Evolutionary conservation across 352 stramenopile species (phyloP).

Genomic region (Globisporangium acanthophoron): DNA sequence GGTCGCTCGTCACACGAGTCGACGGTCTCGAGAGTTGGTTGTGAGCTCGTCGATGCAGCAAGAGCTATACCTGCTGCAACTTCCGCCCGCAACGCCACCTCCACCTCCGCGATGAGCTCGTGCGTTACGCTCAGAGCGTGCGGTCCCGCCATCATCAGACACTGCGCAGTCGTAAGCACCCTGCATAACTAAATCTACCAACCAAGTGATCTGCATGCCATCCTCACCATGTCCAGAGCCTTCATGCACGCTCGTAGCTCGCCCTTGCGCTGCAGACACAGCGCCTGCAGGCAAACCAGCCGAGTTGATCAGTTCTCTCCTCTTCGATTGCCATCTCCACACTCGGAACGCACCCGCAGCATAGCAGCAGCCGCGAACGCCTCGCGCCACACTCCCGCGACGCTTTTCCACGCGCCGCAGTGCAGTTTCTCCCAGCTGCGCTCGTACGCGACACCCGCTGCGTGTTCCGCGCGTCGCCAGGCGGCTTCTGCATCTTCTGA

Average conservation of each 20-base stretch:
- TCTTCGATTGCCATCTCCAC: background rate
- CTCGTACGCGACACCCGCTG: slow-evolving; percentile 37
- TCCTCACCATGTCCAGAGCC: slow-evolving; percentile 59
- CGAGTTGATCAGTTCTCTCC: background rate
- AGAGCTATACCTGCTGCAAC: background rate
- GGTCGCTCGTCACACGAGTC: slow-evolving; percentile 5
- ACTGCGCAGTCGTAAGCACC: slow-evolving; percentile 13
- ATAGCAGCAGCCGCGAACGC: slow-evolving; percentile 53
- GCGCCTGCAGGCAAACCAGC: slow-evolving; percentile 14
- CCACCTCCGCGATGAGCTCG: slow-evolving; percentile 34
- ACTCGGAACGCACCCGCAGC: slow-evolving; percentile 27
- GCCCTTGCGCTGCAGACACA: slow-evolving; percentile 22
- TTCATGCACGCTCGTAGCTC: slow-evolving; percentile 26
- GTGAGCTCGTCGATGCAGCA: background rate
- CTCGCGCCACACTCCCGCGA: slow-evolving; percentile 49
- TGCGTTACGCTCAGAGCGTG: slow-evolving; percentile 37
- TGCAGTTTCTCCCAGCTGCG: slow-evolving; percentile 72
- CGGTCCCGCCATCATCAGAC: slow-evolving; percentile 73
- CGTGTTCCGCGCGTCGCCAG: slow-evolving; percentile 2
- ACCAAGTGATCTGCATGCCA: background rate
- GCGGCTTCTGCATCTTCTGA: background rate
- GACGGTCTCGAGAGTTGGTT: too few relatives aligned
- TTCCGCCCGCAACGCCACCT: slow-evolving; percentile 17
- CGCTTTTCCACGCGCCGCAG: slow-evolving; percentile 62
- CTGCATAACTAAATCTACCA: background rate